Percentiles rank a stretch among this genome's conserved stretches.
Evolutionary conservation across 192 early-diverging fungal species (phyloP).

Genomic region (Chytriomyces sp.): DNA sequence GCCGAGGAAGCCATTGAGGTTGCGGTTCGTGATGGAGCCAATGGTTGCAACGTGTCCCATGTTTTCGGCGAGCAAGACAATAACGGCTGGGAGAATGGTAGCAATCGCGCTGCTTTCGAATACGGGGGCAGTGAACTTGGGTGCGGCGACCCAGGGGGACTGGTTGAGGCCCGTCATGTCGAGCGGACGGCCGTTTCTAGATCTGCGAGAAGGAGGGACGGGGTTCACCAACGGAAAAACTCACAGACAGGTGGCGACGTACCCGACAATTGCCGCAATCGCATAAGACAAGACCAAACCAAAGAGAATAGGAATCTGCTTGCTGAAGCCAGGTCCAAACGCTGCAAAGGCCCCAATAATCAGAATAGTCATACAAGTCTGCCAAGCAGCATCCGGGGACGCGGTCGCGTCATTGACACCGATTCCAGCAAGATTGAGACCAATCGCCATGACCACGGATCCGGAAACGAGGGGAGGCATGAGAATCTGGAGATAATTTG

Average conservation of each 20-base stretch:
- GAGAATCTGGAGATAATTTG: slow-evolving; percentile 50
- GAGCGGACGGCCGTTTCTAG: background rate
- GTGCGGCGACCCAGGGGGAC: slow-evolving; percentile 54
- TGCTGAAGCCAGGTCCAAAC: slow-evolving; percentile 50
- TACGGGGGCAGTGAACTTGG: slow-evolving; percentile 43
- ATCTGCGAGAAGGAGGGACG: slow-evolving; percentile 7
- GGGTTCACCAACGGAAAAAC: slow-evolving; percentile 21
- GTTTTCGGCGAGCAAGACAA: slow-evolving; percentile 61
- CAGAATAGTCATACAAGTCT: slow-evolving; percentile 54
- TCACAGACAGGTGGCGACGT: background rate
- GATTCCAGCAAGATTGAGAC: slow-evolving; percentile 49
- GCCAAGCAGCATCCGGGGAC: slow-evolving; percentile 52
- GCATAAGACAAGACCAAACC: slow-evolving; percentile 48
- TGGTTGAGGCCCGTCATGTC: slow-evolving; percentile 39
- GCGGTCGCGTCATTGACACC: slow-evolving; percentile 45
- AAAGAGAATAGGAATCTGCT: slow-evolving; percentile 55
- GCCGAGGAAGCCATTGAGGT: slow-evolving; percentile 56
- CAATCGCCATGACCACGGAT: slow-evolving; percentile 58
- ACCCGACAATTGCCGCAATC: slow-evolving; percentile 38
- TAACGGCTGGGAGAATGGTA: slow-evolving; percentile 55
- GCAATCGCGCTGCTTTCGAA: slow-evolving; percentile 54
- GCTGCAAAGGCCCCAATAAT: slow-evolving; percentile 42
- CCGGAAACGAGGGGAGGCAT: slow-evolving; percentile 63
- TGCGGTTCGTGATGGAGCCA: slow-evolving; percentile 45
- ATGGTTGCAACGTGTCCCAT: slow-evolving; percentile 62